Percentiles rank a stretch among this genome's conserved stretches.
Evolutionary conservation across 208 protist genomes (phyloP).

Genomic region (Wallacemonas sp.): DNA sequence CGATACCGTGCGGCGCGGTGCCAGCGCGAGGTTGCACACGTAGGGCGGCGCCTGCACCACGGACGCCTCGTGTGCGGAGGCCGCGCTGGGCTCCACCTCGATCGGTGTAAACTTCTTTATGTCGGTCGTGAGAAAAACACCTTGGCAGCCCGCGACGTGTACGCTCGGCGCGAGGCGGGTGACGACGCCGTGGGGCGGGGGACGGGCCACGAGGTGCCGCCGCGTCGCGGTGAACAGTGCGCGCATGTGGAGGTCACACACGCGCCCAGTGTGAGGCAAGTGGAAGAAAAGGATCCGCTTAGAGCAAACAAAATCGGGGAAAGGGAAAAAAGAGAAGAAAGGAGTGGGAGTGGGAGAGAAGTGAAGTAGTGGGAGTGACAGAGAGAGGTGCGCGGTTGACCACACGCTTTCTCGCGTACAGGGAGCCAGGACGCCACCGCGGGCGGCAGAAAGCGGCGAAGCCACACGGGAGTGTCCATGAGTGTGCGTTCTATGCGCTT

Average conservation of each 20-base stretch:
- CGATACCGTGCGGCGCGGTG: constrained; percentile 43
- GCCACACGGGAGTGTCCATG: too few species aligned
- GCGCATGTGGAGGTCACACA: too few species aligned
- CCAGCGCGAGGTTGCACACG: constrained; percentile 47
- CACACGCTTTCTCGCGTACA: too few species aligned
- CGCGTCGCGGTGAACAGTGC: background rate
- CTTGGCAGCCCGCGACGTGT: constrained; percentile 40
- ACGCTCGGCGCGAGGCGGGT: constrained; percentile 55
- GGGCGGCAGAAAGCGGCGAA: background rate
- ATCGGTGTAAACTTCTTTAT: constrained; percentile 80
- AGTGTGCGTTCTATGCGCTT: too few species aligned
- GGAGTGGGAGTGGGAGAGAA: constrained; percentile 4
- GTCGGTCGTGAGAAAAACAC: constrained; percentile 48
- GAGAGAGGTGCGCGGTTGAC: too few species aligned
- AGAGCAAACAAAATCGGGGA: background rate
- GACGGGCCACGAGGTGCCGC: background rate
- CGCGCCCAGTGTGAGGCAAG: too few species aligned
- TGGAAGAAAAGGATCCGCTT: constrained; percentile 1
- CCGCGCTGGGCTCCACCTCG: constrained; percentile 39
- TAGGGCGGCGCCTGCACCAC: constrained; percentile 35
- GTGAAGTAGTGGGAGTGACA: too few species aligned
- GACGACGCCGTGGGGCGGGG: constrained; percentile 7
- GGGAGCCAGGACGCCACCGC: background rate
- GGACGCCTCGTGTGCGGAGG: background rate
- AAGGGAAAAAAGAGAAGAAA: constrained; percentile 4